Evolutionary conservation across 2,329 filamentous ascomycete genomes (phyloP), one percentile per base, ranked within the genome.

Genomic region (Diaporthe batatas): DNA sequence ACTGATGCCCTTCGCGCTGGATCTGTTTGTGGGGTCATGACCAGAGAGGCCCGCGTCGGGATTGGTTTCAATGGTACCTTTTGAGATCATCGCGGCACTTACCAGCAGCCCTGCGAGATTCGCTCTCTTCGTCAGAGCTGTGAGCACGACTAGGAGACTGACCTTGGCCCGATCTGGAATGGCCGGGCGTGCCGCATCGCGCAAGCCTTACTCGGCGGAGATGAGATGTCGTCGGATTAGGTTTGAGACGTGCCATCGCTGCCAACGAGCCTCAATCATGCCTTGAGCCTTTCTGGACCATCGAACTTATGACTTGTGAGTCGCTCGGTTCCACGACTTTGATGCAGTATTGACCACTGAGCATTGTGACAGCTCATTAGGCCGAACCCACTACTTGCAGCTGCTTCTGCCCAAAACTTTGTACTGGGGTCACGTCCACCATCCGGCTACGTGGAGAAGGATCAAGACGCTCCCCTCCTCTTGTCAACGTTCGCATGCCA

Each of bases 221-320:
- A 62, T 70, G 68, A 70, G 55, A 70, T 59, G 68, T 53, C 55
- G 68, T 70, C 58, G 68, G 68, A 62, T 70, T 70, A 70, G 57
- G 55, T 62, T 70, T 70, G 34, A 53, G 55, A 53, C 68, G 55
- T 70, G 34, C 55, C 49, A 53, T 53, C 39, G 34, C 55, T 57
- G 44, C 68, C 44, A 47, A 70, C 55, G 68, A 70, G 68, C 68
- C 68, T 70, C 68, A 70, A 32, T 29, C 47, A 53, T 54, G 68
- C 34, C 23, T 44, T 29, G 44, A 23, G 55, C 44, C 23, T 53
- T 70, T 21, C 29, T 36, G n/a, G 34, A 44, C 39, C 39, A 62
- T 47, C 39, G 34, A 53, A 67, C 29, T 53, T 6, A 7, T 39
- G n/a, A 25, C 32, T 39, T 51, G 29, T 23, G 25, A 16, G 21